Percentiles rank a stretch among this genome's conserved stretches.
Evolutionary conservation across 2,329 filamentous ascomycete genomes (phyloP).

Genomic region (Pezicula carpinea): DNA sequence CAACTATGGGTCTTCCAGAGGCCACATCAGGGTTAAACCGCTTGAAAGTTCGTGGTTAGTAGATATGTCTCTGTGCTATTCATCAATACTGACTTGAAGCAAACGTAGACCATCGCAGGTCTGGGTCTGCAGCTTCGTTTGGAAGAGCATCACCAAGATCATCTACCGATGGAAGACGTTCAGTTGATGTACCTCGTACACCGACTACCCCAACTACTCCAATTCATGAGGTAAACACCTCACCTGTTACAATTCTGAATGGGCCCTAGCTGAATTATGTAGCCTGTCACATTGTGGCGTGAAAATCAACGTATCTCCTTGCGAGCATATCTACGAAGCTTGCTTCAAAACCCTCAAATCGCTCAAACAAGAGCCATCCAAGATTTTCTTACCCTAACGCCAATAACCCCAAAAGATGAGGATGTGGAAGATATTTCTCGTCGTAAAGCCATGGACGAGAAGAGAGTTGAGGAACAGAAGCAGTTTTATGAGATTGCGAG

Average conservation of each 20-base stretch:
- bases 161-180: slow-evolving; percentile 37
- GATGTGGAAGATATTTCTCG: slow-evolving; percentile 77
- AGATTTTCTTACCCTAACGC: slow-evolving; percentile 74
- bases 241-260: background rate
- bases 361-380: slow-evolving; percentile 78
- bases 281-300: slow-evolving; percentile 65
- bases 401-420: slow-evolving; percentile 71
- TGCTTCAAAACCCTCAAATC: slow-evolving; percentile 80
- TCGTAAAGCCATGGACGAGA: slow-evolving; percentile 79
- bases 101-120: slow-evolving; percentile 11
- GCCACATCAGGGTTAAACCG: slow-evolving; percentile 24
- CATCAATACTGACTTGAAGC: background rate
- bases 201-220: slow-evolving; percentile 1
- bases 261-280: slow-evolving; percentile 10
- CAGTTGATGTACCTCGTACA: background rate
- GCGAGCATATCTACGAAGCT: slow-evolving; percentile 80
- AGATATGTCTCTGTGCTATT: background rate
- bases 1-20: slow-evolving; percentile 19
- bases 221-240: slow-evolving; percentile 11
- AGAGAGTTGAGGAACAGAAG: slow-evolving; percentile 85
- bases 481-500: slow-evolving; percentile 94
- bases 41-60: slow-evolving; percentile 39
- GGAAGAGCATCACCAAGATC: slow-evolving; percentile 35
- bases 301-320: slow-evolving; percentile 90
- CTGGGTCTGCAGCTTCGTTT: slow-evolving; percentile 8